A percentile compares a stretch with the other conserved stretches of the same genome.
phyloP scores from a whole-genome alignment of 2,329 filamentous ascomycete species.

The Neofusicoccum sp. region DNA sequence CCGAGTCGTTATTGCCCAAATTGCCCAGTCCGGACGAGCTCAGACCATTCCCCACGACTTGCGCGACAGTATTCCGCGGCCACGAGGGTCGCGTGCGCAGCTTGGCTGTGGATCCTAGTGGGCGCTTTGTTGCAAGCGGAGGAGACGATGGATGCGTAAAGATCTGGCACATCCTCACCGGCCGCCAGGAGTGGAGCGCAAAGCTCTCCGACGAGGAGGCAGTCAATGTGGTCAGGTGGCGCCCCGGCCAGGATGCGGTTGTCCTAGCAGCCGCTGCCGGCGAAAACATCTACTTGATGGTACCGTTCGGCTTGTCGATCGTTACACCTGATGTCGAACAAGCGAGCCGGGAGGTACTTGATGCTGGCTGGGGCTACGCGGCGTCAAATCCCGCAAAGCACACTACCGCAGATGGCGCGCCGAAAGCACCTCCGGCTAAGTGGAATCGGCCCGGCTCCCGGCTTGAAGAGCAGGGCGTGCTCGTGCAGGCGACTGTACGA shows the following conservation, averaged over 20 bases:
- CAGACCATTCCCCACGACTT: slow-evolving; percentile 89
- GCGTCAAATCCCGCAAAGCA: slow-evolving; percentile 55
- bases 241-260: slow-evolving; percentile 75
- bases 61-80: slow-evolving; percentile 80
- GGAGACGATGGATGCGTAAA: slow-evolving; percentile 92
- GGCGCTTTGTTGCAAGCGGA: slow-evolving; percentile 83
- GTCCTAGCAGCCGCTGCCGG: slow-evolving; percentile 81
- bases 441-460: slow-evolving; percentile 78
- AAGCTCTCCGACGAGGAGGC: slow-evolving; percentile 74
- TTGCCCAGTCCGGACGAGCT: slow-evolving; percentile 90
- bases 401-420: slow-evolving; percentile 51
- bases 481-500: slow-evolving; percentile 76
- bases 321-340: slow-evolving; percentile 71
- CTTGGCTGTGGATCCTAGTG: slow-evolving; percentile 79
- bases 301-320: slow-evolving; percentile 60
- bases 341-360: slow-evolving; percentile 71
- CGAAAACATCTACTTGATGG: slow-evolving; percentile 80
- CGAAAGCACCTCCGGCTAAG: slow-evolving; percentile 73
- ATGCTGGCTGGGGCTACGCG: slow-evolving; percentile 93
- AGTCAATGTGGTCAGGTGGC: slow-evolving; percentile 85
- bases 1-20: slow-evolving; percentile 86
- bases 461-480: slow-evolving; percentile 74
- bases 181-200: slow-evolving; percentile 82
- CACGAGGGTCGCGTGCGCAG: slow-evolving; percentile 86
- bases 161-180: slow-evolving; percentile 84